These are phyloP conservation scores for Kondoa malvinella DNA, from an alignment of 768 basidiomycete genomes.

Conservation along the genomic window DNA sequence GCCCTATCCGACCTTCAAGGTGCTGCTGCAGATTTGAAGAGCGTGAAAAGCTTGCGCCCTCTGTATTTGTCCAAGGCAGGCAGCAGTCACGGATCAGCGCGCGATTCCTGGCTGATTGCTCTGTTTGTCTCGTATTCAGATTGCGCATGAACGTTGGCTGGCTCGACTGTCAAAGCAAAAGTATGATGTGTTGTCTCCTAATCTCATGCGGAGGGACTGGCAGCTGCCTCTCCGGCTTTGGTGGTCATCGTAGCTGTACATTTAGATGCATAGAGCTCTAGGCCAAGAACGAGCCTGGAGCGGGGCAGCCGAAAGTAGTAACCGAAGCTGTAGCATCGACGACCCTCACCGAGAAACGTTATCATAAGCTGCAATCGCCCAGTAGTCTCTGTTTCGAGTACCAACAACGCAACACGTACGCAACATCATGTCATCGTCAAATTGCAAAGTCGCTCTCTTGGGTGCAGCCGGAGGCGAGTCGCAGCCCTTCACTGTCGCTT, in stretches of 20 bases:
- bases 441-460: constrained; percentile 2
- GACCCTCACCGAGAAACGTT: not conserved
- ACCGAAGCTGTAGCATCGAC: not conserved
- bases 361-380: not conserved
- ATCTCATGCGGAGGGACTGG: not conserved
- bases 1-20: too few species aligned
- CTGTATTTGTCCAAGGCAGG: too few species aligned
- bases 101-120: not conserved
- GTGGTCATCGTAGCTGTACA: not conserved
- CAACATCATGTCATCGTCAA: not conserved
- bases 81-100: not conserved
- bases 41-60: too few species aligned
- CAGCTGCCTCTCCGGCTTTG: not conserved
- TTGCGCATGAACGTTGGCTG: not conserved
- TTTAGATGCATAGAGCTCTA: not conserved
- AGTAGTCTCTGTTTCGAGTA: not conserved
- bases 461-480: constrained; percentile 1
- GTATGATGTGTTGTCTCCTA: not conserved
- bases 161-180: not conserved
- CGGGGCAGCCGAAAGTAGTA: not conserved
- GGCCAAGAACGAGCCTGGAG: not conserved
- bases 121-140: not conserved
- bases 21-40: too few species aligned
- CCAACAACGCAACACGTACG: not conserved
- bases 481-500: not conserved